Base-by-base conservation (phyloP, 352 stramenopile genomes). In the Pythium grandisporangium region DNA sequence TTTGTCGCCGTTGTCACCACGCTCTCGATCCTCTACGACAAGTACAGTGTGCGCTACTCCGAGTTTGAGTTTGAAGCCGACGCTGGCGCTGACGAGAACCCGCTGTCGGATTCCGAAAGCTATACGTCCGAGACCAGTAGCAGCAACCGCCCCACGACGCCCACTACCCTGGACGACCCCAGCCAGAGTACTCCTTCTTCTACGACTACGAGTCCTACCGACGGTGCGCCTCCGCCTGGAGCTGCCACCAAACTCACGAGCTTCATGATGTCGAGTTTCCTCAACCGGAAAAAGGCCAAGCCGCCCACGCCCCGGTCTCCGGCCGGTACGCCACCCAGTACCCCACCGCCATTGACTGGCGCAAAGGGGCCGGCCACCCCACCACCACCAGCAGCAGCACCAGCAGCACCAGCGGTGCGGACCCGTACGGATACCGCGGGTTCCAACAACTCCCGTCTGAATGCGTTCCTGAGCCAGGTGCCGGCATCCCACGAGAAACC, bases 21-120 rank as follows among this genome's bases (percentile, higher is more conserved):
- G 44, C 79, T 94, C 38, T 92, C 81, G 25, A 62, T 91, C 16
- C 63, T 94, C 26, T 94, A 82, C 52, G 78, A 92, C 49, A 83
- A 72, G 55, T 94, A 76, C 33, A 79, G 73, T 22, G 73, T 51
- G 8, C 14, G 32, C 38, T 37, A 53, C n/a, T 30, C n/a, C 32
- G 44, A 77, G 49, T 61, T 53, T 5, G 58, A 64, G 2, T 46
- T 72, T 29, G n/a, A n/a, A n/a, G 79, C 70, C 41, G 70, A 87
- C 43, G 65, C 68, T 36, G 68, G 74, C 33, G 35, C 49, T 19
- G 57, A 45, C 42, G 72, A 67, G 10, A 8, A 8, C 40, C 71
- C 78, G n/a, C 62, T 87, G 14, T 89, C 76, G 11, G 76, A 90
- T 48, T 75, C 51, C 37, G 73, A 80, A 43, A 74, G 59, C 21